Base-by-base conservation (phyloP, 2,329 filamentous ascomycete genomes). In the Colletotrichum aenigma region DNA sequence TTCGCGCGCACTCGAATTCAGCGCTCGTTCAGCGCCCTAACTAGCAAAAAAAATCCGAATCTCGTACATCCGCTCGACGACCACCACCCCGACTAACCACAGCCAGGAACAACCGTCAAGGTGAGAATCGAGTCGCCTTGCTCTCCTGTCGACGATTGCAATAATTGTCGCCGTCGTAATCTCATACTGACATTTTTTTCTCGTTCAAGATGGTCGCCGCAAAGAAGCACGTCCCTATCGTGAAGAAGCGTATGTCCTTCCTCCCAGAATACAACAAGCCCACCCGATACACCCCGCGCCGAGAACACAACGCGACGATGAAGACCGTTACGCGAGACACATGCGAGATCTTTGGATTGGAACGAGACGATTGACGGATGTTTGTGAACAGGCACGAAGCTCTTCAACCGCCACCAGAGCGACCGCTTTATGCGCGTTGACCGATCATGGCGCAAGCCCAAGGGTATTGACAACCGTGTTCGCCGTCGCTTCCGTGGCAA, bases 391-490 rank as follows among this genome's bases (percentile, higher is more conserved):
- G 95, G 94, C 93, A 96, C 94, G 86, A 95, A 96, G 93, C 92
- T 91, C 90, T 99, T 98, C 94, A 93, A 93, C 89, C 95, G 97
- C 88, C 97, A 99, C 91, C 97, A 99, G 93, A 95, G 92, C 89
- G 97, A 98, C 90, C 94, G 94, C 87, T 99, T 98, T 92, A 98
- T 93, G 91, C 94, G 97, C 87, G 93, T 98, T 82, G 93, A 91
- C 86, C 87, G 94, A 82, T 94, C 92, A 92, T 99, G 97, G 97
- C 94, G 97, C 90, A 99, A 98, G 93, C 97, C 97, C 83, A 99
- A 99, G 95, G 97, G 97, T 95, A 99, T 99, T 89, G 97, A 99
- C 91, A 98, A 96, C 92, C 91, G 95, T 85, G 96, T 99, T 87
- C 95, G 97, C 87, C 93, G 97, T 92, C 95, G 97, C 82, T 99